A percentile compares a stretch with the other conserved stretches of the same genome.
phyloP scores from a whole-genome alignment of 768 basidiomycete genomes.

The Lactifluus echinatus region DNA sequence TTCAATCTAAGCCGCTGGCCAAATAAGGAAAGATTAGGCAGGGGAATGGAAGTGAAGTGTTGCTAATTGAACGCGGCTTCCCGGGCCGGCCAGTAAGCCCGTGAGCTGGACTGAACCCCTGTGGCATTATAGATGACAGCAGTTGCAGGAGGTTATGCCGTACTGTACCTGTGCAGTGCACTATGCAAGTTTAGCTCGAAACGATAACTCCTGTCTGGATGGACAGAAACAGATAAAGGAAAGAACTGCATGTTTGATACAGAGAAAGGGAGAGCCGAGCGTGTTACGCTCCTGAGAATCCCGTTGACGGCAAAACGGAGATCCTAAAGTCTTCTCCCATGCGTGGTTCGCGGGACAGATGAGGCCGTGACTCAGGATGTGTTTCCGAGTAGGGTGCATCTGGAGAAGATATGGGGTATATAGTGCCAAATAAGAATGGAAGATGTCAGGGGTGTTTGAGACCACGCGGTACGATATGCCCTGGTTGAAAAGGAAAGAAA shows the following conservation, averaged over 20 bases:
- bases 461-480: slow-evolving; percentile 8
- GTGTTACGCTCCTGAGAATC: background rate
- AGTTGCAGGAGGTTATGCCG: background rate
- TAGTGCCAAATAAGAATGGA: slow-evolving; percentile 8
- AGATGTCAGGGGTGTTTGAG: slow-evolving; percentile 6
- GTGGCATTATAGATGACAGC: background rate
- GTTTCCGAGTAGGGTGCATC: background rate
- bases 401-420: background rate
- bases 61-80: background rate
- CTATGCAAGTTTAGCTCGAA: background rate
- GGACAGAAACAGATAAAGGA: background rate
- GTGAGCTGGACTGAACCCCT: background rate
- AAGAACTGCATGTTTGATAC: background rate
- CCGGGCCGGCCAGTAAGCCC: slow-evolving; percentile 5
- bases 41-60: slow-evolving; percentile 4
- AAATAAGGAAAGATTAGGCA: slow-evolving; percentile 12
- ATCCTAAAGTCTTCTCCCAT: slow-evolving; percentile 7
- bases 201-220: background rate
- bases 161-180: no score
- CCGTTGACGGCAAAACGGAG: slow-evolving; percentile 10
- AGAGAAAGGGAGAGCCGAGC: background rate
- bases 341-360: slow-evolving; percentile 15
- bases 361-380: slow-evolving; percentile 10
- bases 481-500: slow-evolving; percentile 7
- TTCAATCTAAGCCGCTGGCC: slow-evolving; percentile 10